phyloP scores from a whole-genome alignment of 495 filamentous ascomycete genomes.

The Podospora fimiseda region DNA sequence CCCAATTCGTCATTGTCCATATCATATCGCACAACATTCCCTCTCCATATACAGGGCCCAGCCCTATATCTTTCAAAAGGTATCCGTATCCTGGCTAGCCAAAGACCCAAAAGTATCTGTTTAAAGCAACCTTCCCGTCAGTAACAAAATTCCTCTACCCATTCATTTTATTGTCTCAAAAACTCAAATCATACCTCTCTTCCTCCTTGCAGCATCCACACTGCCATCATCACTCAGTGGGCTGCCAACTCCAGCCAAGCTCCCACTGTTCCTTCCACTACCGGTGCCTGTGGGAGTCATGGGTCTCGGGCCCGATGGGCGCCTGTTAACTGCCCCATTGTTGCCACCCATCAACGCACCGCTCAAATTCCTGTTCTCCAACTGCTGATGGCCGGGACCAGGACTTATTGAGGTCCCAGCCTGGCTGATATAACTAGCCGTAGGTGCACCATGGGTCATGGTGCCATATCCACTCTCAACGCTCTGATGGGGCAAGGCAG shows the following conservation, averaged over 20 bases:
- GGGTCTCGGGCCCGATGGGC: slow-evolving; percentile 46
- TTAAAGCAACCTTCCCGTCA: neutral
- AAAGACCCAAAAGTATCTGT: slow-evolving; percentile 50
- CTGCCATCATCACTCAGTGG: slow-evolving; percentile 19
- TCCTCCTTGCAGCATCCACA: slow-evolving; percentile 37
- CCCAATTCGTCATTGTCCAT: too few relatives aligned
- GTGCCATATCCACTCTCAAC: slow-evolving; percentile 46
- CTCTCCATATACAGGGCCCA: too few relatives aligned
- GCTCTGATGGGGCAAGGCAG: slow-evolving; percentile 40
- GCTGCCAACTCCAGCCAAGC: slow-evolving; percentile 5
- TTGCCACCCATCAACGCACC: too few relatives aligned
- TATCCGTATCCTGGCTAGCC: slow-evolving; percentile 46
- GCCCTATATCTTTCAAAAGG: slow-evolving; percentile 44
- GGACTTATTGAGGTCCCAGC: neutral
- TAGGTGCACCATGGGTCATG: slow-evolving; percentile 37
- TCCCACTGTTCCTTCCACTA: slow-evolving; percentile 24
- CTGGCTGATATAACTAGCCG: slow-evolving; percentile 32
- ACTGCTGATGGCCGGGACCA: slow-evolving; percentile 31
- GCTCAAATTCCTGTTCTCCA: slow-evolving; percentile 44
- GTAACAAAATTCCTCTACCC: neutral
- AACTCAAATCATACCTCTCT: slow-evolving; percentile 38
- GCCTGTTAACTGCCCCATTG: slow-evolving; percentile 34
- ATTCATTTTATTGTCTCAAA: neutral
- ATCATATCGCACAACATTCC: too few relatives aligned
- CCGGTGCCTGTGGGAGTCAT: slow-evolving; percentile 41